Evolutionary conservation across 2,329 filamentous ascomycete genomes (phyloP).

Genomic region (Diaporthe ampelina): DNA sequence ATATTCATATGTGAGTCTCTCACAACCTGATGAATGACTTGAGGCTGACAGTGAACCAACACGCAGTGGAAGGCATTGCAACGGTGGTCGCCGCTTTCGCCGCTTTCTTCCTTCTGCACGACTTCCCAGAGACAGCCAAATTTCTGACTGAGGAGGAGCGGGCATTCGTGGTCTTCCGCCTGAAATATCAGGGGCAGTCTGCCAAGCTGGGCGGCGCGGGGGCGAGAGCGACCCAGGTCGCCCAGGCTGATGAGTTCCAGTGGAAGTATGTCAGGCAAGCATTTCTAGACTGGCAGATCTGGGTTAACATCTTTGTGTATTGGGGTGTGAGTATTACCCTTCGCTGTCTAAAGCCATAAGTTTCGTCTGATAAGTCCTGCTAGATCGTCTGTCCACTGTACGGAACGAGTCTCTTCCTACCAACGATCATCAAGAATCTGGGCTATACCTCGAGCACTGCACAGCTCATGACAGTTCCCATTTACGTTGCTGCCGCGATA

Average conservation of each 20-base stretch:
- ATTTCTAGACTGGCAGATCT: slow-evolving; percentile 86
- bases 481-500: slow-evolving; percentile 73
- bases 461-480: slow-evolving; percentile 75
- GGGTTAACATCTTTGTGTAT: slow-evolving; percentile 71
- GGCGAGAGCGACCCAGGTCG: slow-evolving; percentile 53
- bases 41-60: not conserved
- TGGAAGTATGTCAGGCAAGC: slow-evolving; percentile 81
- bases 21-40: not conserved
- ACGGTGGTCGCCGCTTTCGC: slow-evolving; percentile 69
- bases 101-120: slow-evolving; percentile 80
- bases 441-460: slow-evolving; percentile 70
- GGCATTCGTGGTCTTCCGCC: slow-evolving; percentile 76
- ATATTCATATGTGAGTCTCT: slow-evolving; percentile 57
- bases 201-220: slow-evolving; percentile 39
- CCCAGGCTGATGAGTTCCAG: slow-evolving; percentile 81
- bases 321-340: slow-evolving; percentile 70
- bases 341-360: slow-evolving; percentile 48
- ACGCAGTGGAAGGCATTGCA: slow-evolving; percentile 53
- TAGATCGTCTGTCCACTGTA: slow-evolving; percentile 68
- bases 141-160: slow-evolving; percentile 82
- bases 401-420: slow-evolving; percentile 71
- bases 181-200: slow-evolving; percentile 73
- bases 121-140: slow-evolving; percentile 83
- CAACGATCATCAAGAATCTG: slow-evolving; percentile 73
- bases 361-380: not conserved